Conservation (phyloP, 2,329 filamentous ascomycete species). For the Colletotrichum tropicale region DNA sequence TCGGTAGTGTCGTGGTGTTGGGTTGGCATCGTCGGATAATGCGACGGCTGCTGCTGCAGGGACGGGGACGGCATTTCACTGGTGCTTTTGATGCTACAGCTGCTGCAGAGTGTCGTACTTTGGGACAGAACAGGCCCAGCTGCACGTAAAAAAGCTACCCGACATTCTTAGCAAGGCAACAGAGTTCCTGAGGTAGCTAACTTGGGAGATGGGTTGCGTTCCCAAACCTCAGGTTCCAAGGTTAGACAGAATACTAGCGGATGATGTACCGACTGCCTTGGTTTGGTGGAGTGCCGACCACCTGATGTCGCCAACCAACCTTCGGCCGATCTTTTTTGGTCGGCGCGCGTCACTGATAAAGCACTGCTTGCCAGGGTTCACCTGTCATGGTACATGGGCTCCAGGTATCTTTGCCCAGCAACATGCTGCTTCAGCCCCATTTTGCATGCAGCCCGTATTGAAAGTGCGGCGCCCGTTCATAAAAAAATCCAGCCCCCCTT, state of each 20-base stretch:
- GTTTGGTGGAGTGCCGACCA: neutral
- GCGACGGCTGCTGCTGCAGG: neutral
- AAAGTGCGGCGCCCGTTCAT: conserved; percentile 3
- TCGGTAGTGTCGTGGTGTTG: neutral
- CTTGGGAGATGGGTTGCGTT: neutral
- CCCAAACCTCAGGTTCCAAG: neutral
- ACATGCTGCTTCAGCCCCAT: conserved; percentile 17
- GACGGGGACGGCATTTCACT: neutral
- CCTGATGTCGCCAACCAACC: conserved; percentile 3
- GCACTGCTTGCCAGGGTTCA: conserved; percentile 4
- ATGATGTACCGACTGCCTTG: neutral
- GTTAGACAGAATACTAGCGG: neutral
- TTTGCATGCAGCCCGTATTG: conserved; percentile 2
- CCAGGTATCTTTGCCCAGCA: conserved; percentile 1
- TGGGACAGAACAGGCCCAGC: neutral
- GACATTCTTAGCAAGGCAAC: neutral
- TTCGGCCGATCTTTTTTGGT: conserved; percentile 8
- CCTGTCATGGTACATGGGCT: conserved; percentile 10
- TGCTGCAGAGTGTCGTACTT: neutral
- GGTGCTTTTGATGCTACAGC: neutral
- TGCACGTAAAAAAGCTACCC: neutral
- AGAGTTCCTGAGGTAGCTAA: neutral
- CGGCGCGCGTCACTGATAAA: conserved; percentile 18
- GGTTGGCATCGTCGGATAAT: neutral
- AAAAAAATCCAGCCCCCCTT: conserved; percentile 22